A percentile compares a stretch with the other conserved stretches of the same genome.
Conservation (phyloP, 306 rosid species). For the Vigna unguiculata region DNA sequence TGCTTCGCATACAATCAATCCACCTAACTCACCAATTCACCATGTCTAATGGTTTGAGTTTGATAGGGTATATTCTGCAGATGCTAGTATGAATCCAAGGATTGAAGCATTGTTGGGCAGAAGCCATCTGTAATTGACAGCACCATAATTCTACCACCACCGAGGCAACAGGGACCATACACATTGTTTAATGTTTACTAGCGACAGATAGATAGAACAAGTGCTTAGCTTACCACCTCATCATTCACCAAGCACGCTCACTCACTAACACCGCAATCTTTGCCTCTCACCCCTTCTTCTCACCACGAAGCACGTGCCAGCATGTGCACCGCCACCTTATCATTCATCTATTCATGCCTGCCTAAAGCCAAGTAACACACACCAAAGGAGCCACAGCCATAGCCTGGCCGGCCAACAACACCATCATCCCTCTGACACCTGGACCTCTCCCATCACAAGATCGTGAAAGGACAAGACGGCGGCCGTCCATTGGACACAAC, state of each 20-base stretch:
- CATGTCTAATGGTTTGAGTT: constrained; percentile 31
- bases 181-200: background rate
- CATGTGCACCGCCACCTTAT: constrained; percentile 52
- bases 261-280: constrained; percentile 37
- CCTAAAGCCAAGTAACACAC: background rate
- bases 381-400: background rate
- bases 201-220: no score
- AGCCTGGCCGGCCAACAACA: constrained; percentile 64
- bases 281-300: constrained; percentile 7
- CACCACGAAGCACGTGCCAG: constrained; percentile 40
- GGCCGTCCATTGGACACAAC: constrained; percentile 66
- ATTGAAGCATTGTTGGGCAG: constrained; percentile 15
- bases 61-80: background rate
- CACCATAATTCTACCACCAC: background rate
- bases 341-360: background rate
- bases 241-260: constrained; percentile 42
- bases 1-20: constrained; percentile 54
- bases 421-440: constrained; percentile 59
- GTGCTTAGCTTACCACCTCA: no score
- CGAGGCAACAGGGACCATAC: background rate
- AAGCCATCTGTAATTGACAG: constrained; percentile 18
- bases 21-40: constrained; percentile 22
- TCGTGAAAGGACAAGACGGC: constrained; percentile 51
- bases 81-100: constrained; percentile 8
- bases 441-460: constrained; percentile 43